Base-by-base conservation (phyloP, 371 early-diverging fungal genomes). In the Lichtheimia ramosa region DNA sequence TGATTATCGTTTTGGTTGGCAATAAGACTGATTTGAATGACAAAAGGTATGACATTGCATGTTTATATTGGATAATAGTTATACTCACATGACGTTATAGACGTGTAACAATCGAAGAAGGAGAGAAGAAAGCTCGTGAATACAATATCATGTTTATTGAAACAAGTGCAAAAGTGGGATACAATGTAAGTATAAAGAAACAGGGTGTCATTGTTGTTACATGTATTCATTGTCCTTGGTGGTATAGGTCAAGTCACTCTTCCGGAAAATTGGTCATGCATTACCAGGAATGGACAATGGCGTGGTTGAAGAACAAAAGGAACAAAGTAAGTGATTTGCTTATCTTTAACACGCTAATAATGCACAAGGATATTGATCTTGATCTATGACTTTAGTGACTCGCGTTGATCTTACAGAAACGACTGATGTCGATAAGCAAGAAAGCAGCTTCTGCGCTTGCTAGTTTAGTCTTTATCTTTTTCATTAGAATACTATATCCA, bases 11-110 rank as follows among this genome's bases (percentile, higher is more conserved):
- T 27, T 74, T 99, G 10, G 96, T 98, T 3, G 99, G 98, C 18
- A 99, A 99, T 85, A 99, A 99, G 84, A 92, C 92, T 3, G 99
- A 99, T 76, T 70, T 99, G 65, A 83, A 79, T 53, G 93, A 95
- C 43, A 92, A 92, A 67, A 79, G 96, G 87, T 86, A 73, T 59
- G 24, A 16, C 13, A 1, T 8, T 34, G 5, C 8, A 8, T 4
- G 34, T 8, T 5, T 10, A 56, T 15, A 16, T 18, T 20, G 13
- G n/a, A 21, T 13, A 10, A 14, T 15, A 42, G n/a, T 34, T 42
- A 28, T 28, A 18, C 10, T 28, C 34, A 53, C 24, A 34, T 20
- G 41, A 25, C 23, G n/a, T 39, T 40, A 18, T 55, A 52, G 23
- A 13, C 42, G 18, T 58, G 94, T 96, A 3, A 84, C 94, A 6